A percentile compares a stretch with the other conserved stretches of the same genome.
Evolutionary conservation across 2,329 filamentous ascomycete genomes (phyloP).

Genomic region (Thelonectria blattea): DNA sequence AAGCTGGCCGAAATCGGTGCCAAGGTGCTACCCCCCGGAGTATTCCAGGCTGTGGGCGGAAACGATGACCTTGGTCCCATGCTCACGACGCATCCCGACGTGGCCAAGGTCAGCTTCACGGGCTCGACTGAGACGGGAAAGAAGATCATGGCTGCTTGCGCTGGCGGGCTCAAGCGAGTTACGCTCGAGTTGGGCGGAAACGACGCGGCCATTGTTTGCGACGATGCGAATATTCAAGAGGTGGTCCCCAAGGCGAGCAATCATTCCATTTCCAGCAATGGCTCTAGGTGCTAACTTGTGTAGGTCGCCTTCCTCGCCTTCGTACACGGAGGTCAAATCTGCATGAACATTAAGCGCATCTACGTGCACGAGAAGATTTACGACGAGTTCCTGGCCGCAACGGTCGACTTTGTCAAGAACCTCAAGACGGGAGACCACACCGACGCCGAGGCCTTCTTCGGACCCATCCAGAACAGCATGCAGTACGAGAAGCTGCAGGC

Average conservation of each 20-base stretch:
- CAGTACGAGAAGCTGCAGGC: constrained; percentile 53
- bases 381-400: constrained; percentile 55
- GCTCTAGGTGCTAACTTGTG: background rate
- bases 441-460: constrained; percentile 51
- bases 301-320: constrained; percentile 44
- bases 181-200: constrained; percentile 67
- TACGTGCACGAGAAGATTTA: constrained; percentile 68
- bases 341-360: constrained; percentile 58
- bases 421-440: constrained; percentile 53
- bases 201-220: constrained; percentile 63
- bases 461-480: constrained; percentile 66
- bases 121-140: constrained; percentile 65
- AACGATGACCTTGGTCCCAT: constrained; percentile 65
- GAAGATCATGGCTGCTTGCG: constrained; percentile 61
- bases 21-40: constrained; percentile 64
- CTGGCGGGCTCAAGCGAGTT: constrained; percentile 63
- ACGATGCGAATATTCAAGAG: constrained; percentile 59
- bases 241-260: constrained; percentile 19
- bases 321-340: constrained; percentile 57
- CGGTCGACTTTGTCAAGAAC: constrained; percentile 33
- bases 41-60: constrained; percentile 65
- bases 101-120: constrained; percentile 68
- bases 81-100: constrained; percentile 62
- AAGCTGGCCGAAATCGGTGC: constrained; percentile 65
- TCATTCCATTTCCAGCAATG: background rate